These are phyloP conservation scores for Emericellopsis terricola DNA, from an alignment of 495 filamentous ascomycete species.

Conservation along the genomic window DNA sequence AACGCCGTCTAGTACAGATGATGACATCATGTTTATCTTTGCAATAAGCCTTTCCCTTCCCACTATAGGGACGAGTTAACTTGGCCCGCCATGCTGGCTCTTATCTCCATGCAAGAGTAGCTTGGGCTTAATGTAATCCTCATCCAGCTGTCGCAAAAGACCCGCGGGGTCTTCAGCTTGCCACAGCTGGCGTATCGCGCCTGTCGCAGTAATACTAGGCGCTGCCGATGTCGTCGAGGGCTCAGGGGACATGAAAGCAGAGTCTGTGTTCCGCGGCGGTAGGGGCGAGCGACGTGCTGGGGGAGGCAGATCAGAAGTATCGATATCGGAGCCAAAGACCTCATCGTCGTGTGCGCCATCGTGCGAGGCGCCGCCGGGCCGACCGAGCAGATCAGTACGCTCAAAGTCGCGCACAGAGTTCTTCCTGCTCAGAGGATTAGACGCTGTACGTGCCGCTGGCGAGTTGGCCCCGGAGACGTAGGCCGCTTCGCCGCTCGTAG, in stretches of 20 bases:
- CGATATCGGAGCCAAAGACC: constrained; percentile 43
- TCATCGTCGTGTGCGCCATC: constrained; percentile 45
- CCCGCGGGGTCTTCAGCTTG: constrained; percentile 75
- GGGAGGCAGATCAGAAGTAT: constrained; percentile 43
- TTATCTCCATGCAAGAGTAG: constrained; percentile 54
- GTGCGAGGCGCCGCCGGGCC: constrained; percentile 7
- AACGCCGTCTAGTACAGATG: too few relatives aligned
- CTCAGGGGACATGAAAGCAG: too few relatives aligned
- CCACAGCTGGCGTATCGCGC: constrained; percentile 44
- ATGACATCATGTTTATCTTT: too few relatives aligned
- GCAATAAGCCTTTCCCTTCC: too few relatives aligned
- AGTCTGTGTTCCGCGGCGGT: constrained; percentile 16
- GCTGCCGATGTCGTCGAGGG: too few relatives aligned
- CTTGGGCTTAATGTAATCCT: constrained; percentile 90
- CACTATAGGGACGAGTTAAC: too few relatives aligned
- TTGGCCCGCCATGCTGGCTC: constrained; percentile 10
- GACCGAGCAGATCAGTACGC: constrained; percentile 43
- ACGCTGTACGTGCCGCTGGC: constrained; percentile 18
- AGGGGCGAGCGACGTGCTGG: constrained; percentile 21
- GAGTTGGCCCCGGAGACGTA: constrained; percentile 37
- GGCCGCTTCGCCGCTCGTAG: constrained; percentile 7
- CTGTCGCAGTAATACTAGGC: constrained; percentile 50
- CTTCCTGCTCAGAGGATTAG: constrained; percentile 30
- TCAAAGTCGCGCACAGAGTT: constrained; percentile 30
- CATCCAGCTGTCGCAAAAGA: constrained; percentile 85